phyloP scores from a whole-genome alignment of 768 basidiomycete species.

The Leucogyrophana mollusca region DNA sequence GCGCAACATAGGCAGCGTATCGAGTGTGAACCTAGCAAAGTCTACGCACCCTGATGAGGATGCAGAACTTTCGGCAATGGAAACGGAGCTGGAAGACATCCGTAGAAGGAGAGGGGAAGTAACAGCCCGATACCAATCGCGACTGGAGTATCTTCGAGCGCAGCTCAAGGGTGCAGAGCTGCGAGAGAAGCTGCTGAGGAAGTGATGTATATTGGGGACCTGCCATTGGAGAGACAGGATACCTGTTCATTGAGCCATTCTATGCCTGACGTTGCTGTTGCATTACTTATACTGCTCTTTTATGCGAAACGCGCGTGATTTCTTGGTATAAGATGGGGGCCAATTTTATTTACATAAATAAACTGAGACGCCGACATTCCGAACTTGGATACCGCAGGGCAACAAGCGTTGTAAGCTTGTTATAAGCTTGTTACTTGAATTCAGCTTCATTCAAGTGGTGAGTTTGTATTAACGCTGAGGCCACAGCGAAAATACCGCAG shows the following conservation, averaged over 20 bases:
- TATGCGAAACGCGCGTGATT: too few relatives aligned
- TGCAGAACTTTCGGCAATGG: conserved; percentile 35
- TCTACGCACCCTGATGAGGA: conserved; percentile 32
- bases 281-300: too few relatives aligned
- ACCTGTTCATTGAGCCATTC: conserved; percentile 2
- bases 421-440: too few relatives aligned
- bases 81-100: conserved; percentile 68
- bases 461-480: too few relatives aligned
- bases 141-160: conserved; percentile 78
- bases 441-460: too few relatives aligned
- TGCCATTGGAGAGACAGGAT: conserved; percentile 1
- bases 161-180: conserved; percentile 82
- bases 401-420: too few relatives aligned
- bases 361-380: too few relatives aligned
- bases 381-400: too few relatives aligned
- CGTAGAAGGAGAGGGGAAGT: conserved; percentile 70
- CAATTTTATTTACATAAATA: too few relatives aligned
- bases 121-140: conserved; percentile 65
- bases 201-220: conserved; percentile 29
- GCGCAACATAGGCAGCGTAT: conserved; percentile 36
- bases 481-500: too few relatives aligned
- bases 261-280: too few relatives aligned
- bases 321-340: too few relatives aligned
- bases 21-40: conserved; percentile 54
- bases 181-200: conserved; percentile 76